Evolutionary conservation across 163 green algal species (phyloP), one percentile per base, ranked within the genome.

Genomic region (Prototheca cutis): DNA sequence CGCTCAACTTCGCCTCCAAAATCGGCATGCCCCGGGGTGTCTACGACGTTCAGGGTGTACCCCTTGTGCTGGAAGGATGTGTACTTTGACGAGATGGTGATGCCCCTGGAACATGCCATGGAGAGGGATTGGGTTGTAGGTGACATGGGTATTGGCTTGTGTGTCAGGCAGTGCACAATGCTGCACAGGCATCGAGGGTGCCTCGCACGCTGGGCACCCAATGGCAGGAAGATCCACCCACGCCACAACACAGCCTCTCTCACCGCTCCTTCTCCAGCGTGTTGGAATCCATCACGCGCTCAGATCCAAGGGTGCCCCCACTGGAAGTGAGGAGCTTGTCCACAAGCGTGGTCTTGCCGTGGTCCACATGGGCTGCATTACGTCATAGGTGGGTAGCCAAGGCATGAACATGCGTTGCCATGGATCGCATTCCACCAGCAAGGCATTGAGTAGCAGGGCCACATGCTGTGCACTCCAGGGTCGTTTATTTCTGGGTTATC

Each of bases 31-130:
- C 75, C 89, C 4, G 89, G 88, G 1, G 89, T 96, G 72, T 96
- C 88, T 24, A 96, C 81, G 6, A 78, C 79, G 49, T 95, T 96
- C 23, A 95, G 69, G 6, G 73, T 70, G 67, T 80, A 63, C 0
- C 66, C 73, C 27, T 72, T 68, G 45, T 77, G 86, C 53, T 53
- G 33, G n/a, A 90, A 67, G 4, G 74, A 83, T 3, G 82, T 91
- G 73, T 84, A 88, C 72, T 95, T 95, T n/a, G 80, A 81, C 6
- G 73, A 62, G 56, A 95, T 95, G 25, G 87, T 95, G 71, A 95
- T 95, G 33, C 87, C 85, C 30, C 42, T 51, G 42, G 6, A 51
- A 25, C 17, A 51, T n/a, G 13, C 10, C 10, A 28, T 8, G 36
- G 8, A 13, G 36, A 21, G 36, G 13, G 13, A 45, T 8, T 13